Evolutionary conservation across 2,329 filamentous ascomycete genomes (phyloP).

Genomic region (Teratosphaeria nubilosa): DNA sequence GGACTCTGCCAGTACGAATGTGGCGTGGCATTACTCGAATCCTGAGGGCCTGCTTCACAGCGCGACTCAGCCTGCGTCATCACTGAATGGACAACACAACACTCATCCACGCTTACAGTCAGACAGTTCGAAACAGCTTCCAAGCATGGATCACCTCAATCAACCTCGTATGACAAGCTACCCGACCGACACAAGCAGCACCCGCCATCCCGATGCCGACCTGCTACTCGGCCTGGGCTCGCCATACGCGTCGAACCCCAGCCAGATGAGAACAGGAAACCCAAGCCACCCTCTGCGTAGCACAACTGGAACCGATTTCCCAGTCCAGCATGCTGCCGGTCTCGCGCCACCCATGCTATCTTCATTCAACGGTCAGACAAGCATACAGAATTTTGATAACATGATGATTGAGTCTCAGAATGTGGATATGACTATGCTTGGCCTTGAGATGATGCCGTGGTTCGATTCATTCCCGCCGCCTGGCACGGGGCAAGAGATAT

Average conservation of each 20-base stretch:
- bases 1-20: slow-evolving; percentile 72
- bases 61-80: slow-evolving; percentile 11
- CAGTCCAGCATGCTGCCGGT: neutral
- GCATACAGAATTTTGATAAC: slow-evolving; percentile 27
- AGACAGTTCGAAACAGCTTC: neutral
- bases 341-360: neutral
- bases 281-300: neutral
- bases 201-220: slow-evolving; percentile 7
- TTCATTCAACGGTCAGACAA: neutral
- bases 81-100: neutral
- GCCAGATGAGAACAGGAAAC: neutral
- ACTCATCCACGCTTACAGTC: neutral
- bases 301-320: neutral
- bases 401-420: slow-evolving; percentile 71
- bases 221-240: slow-evolving; percentile 40
- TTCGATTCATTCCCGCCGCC: slow-evolving; percentile 51
- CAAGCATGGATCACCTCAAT: neutral
- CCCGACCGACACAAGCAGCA: neutral
- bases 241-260: slow-evolving; percentile 21
- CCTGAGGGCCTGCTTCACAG: slow-evolving; percentile 14
- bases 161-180: neutral
- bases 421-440: slow-evolving; percentile 61
- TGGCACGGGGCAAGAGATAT: neutral
- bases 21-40: slow-evolving; percentile 70
- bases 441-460: slow-evolving; percentile 64